These are phyloP conservation scores for Stachybotrys elegans DNA, from an alignment of 2,329 filamentous ascomycete species.

Conservation along the genomic window DNA sequence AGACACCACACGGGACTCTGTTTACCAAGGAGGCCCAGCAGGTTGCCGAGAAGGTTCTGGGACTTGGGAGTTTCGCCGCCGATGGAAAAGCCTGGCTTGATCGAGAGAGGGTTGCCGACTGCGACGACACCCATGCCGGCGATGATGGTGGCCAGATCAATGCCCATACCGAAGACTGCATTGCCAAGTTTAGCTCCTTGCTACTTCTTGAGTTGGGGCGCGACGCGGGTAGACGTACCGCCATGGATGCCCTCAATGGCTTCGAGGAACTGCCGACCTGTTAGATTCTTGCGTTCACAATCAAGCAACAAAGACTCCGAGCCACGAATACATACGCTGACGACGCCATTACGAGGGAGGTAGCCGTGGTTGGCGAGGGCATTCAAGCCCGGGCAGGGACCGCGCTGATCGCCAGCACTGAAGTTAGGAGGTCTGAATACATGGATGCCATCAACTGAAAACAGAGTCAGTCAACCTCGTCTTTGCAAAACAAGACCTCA, in stretches of 20 bases:
- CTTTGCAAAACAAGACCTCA: too few species aligned
- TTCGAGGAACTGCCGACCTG: neutral
- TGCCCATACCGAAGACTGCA: constrained; percentile 39
- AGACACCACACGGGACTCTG: too few species aligned
- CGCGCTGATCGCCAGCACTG: neutral
- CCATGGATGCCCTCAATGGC: too few species aligned
- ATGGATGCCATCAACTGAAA: neutral
- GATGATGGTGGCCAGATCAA: constrained; percentile 35
- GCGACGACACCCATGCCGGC: constrained; percentile 42
- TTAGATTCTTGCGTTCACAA: too few species aligned
- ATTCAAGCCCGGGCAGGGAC: neutral
- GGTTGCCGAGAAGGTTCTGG: constrained; percentile 35
- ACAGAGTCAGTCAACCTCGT: too few species aligned
- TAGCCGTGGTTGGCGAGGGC: constrained; percentile 1
- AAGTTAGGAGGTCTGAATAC: neutral
- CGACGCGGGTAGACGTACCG: too few species aligned
- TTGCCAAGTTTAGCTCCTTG: too few species aligned
- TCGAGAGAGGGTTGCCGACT: constrained; percentile 44
- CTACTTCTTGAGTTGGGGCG: too few species aligned
- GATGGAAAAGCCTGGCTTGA: constrained; percentile 46
- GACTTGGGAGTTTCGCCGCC: constrained; percentile 33
- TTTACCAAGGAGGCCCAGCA: constrained; percentile 36
- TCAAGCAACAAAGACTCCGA: too few species aligned
- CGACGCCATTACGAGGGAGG: neutral
- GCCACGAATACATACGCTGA: too few species aligned